Base-by-base conservation (phyloP, 2,329 filamentous ascomycete species). In the Cladosporium oxysporum region DNA sequence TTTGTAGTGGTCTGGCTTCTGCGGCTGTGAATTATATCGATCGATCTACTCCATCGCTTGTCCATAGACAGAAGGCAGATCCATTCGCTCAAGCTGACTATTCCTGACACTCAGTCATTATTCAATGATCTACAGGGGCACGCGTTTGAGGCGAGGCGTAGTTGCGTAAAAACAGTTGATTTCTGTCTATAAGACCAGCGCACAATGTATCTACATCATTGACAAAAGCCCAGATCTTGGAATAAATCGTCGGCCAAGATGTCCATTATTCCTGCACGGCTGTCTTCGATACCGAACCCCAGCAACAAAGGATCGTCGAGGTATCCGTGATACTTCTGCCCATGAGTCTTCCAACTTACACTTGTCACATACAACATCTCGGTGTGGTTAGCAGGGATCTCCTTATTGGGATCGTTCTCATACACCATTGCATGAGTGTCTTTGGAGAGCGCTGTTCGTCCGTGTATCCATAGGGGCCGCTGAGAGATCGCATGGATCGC, bases 301-400 rank as follows among this genome's bases (percentile, higher is more conserved):
- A 88, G 55, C 50, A 88, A 83, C 21, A 88, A 21, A 14, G 82
- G 79, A 69, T 88, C 85, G 67, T 88, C 85, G 11, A 84, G 66
- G 64, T 82, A 86, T 0, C 86, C 86, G 70, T 87, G 83, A 68
- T 88, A 87, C 37, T 73, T 81, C 68, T 80, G 75, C 0, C 78
- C 79, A 0, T 74, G 73, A 0, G 67, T 72, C 72, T 83, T 86
- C 86, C 86, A 88, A 66, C 79, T 84, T 31, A 87, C 82, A 0
- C 81, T 84, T 0, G 84, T 87, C 0, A 87, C 77, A 67, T 87
- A 88, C 35, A 88, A 76, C 84, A 87, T 86, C 70, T 87, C 83
- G 0, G 80, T 82, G 26, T 80, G 78, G 1, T 69, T 71, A 7
- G 49, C 37, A 3, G 70, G 69, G 10, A 35, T 58, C 14, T 70